Base-by-base conservation (phyloP, 2,329 filamentous ascomycete species). In the Nigrospora osmanthi region DNA sequence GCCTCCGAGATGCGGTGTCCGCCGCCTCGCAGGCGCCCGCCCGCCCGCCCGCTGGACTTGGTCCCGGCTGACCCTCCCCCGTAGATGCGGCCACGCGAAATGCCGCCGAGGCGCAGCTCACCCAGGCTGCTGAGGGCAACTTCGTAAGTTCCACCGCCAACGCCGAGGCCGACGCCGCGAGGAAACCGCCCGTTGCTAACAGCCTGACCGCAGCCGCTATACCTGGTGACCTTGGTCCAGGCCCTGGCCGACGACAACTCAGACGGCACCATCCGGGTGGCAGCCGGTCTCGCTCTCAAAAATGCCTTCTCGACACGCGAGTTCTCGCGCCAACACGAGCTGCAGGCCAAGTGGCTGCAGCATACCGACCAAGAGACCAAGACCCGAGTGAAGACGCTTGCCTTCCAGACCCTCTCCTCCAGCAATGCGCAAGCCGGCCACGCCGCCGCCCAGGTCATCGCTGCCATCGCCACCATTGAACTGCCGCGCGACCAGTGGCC, bases 231-330 rank as follows among this genome's bases (percentile, higher is more conserved):
- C 52, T 86, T 98, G 63, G 91, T 93, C 55, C 85, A 88, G 70
- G 89, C 95, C 70, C 82, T 98, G 61, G 89, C 90, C 63, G 95
- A 96, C 70, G 91, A 97, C 62, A 78, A 80, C 56, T 83, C 86
- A 54, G 77, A 87, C 62, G 79, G 86, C 53, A 80, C 88, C 63
- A 93, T 96, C 63, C 86, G 93, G 76, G 86, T 88, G 57, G 91
- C 93, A 56, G 93, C 93, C 58, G 93, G 90, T 81, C 81, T 98
- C 58, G 91, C 93, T 57, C 76, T 98, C 62, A 98, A 98, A 74
- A 98, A 98, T 77, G 87, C 93, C 60, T 97, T 98, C 73, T 89
- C 88, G 62, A 87, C 90, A 61, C 86, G 93, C 75, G 93, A 98
- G 69, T 84, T 84, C 61, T 73, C 81, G 60, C 85, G 89, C 62